These are phyloP conservation scores for Umbelopsis ramanniana DNA, from an alignment of 192 early-diverging fungal species.

Conservation along the genomic window DNA sequence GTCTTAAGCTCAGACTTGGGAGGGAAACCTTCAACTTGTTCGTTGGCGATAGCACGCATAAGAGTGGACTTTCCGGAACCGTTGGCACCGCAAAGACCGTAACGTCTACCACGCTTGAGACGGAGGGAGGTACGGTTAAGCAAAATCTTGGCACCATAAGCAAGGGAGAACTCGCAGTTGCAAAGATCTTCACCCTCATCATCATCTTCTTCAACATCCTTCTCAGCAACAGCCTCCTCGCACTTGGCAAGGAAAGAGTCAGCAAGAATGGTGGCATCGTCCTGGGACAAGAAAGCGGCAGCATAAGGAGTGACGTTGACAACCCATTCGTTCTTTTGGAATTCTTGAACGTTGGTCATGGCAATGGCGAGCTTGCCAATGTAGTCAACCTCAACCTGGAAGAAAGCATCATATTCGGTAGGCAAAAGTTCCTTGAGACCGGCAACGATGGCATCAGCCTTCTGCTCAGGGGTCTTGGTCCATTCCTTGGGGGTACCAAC, in stretches of 20 bases:
- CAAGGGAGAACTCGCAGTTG: conserved; percentile 85
- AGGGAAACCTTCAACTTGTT: conserved; percentile 83
- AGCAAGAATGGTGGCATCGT: conserved; percentile 53
- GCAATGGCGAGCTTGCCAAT: conserved; percentile 59
- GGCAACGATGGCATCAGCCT: conserved; percentile 47
- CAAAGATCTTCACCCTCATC: conserved; percentile 60
- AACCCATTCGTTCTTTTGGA: conserved; percentile 71
- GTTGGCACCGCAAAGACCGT: conserved; percentile 84
- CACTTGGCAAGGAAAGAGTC: conserved; percentile 50
- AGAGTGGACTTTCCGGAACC: conserved; percentile 87
- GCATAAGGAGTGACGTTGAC: conserved; percentile 61
- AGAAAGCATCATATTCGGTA: conserved; percentile 53
- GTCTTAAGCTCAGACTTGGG: conserved; percentile 72
- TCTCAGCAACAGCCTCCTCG: conserved; percentile 47
- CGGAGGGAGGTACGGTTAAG: conserved; percentile 67
- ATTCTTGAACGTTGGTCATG: conserved; percentile 66
- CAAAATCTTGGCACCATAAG: conserved; percentile 83
- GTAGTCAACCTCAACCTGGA: conserved; percentile 57
- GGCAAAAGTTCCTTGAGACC: conserved; percentile 58
- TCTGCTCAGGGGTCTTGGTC: conserved; percentile 57
- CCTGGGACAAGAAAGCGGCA: conserved; percentile 56
- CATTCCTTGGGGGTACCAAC: conserved; percentile 63
- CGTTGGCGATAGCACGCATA: conserved; percentile 85
- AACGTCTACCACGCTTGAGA: conserved; percentile 78
- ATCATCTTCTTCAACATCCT: conserved; percentile 48